Conservation (phyloP, 495 filamentous ascomycete genomes). For the Lasiosphaeria hispida region DNA sequence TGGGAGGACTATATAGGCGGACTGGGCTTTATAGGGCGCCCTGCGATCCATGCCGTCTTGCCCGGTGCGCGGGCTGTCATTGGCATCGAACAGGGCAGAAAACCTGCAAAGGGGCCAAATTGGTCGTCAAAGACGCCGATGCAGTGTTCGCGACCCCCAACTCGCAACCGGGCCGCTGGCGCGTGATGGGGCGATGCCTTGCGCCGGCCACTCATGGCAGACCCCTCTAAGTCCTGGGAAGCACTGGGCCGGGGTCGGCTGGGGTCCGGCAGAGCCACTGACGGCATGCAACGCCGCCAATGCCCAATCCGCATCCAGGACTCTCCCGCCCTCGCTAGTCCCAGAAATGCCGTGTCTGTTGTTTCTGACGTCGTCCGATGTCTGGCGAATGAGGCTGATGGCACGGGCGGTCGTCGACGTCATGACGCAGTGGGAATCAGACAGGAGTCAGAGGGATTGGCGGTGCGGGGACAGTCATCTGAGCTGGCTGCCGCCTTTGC, state of each 20-base stretch:
- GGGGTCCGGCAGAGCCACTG: constrained; percentile 2
- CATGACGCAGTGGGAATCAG: neutral
- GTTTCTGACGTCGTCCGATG: constrained; percentile 3
- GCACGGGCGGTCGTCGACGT: constrained; percentile 1
- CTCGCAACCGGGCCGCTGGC: neutral
- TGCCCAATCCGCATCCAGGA: neutral
- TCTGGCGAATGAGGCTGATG: constrained; percentile 7
- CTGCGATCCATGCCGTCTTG: neutral
- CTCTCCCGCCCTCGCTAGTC: neutral
- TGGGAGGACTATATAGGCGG: neutral
- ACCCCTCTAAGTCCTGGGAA: neutral
- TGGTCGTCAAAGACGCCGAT: too few species aligned
- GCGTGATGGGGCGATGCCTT: too few species aligned
- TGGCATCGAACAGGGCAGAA: neutral
- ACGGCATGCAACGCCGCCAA: constrained; percentile 1
- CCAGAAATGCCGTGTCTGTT: neutral
- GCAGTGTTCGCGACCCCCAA: neutral
- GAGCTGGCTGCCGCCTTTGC: neutral
- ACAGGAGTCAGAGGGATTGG: neutral
- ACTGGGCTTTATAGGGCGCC: neutral
- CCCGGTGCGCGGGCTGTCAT: neutral
- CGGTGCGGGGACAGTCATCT: neutral
- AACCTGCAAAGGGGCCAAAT: constrained; percentile 3
- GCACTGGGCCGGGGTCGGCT: neutral
- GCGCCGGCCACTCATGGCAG: neutral